These are phyloP conservation scores for Primulina huaijiensis DNA, from an alignment of 257 asterid species.

Conservation along the genomic window DNA sequence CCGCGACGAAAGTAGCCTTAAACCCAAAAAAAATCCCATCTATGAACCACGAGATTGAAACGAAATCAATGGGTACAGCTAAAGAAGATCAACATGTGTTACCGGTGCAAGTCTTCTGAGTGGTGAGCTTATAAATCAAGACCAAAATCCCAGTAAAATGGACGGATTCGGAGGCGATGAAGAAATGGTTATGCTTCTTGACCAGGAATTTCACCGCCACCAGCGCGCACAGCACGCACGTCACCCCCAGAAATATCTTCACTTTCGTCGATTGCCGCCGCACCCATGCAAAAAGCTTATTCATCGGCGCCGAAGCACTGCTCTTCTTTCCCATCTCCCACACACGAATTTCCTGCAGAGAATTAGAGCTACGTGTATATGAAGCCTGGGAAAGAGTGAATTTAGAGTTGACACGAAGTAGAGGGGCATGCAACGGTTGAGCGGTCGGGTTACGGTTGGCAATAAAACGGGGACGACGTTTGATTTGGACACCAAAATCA, in stretches of 20 bases:
- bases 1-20: background rate
- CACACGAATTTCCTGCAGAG: background rate
- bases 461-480: no score
- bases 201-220: constrained; percentile 61
- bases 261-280: constrained; percentile 74
- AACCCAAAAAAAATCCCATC: background rate
- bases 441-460: background rate
- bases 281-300: constrained; percentile 66
- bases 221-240: constrained; percentile 33
- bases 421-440: background rate
- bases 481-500: no score
- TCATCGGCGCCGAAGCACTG: constrained; percentile 48
- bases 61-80: no score
- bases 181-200: constrained; percentile 54
- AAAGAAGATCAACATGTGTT: no score
- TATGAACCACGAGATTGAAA: background rate
- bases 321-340: constrained; percentile 67
- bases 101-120: constrained; percentile 80
- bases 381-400: background rate
- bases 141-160: constrained; percentile 70
- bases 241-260: constrained; percentile 50
- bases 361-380: background rate
- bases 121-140: constrained; percentile 72
- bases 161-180: constrained; percentile 55
- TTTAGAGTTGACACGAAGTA: background rate